Conservation (phyloP, 2,329 filamentous ascomycete genomes). For the Cordyceps cicadae region DNA sequence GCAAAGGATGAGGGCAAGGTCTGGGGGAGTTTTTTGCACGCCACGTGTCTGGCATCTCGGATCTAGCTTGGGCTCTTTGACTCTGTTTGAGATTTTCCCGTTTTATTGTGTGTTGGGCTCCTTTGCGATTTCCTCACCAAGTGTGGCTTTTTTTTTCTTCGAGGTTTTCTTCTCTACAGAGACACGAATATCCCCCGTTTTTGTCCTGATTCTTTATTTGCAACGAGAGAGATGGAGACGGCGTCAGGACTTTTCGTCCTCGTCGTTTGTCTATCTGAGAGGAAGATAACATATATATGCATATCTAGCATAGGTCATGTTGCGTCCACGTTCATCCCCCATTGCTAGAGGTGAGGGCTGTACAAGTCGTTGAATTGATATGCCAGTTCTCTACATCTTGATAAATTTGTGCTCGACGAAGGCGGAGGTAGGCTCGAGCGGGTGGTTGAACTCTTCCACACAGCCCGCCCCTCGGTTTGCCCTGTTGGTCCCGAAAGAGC, state of each 20-base stretch:
- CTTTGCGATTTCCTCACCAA: slow-evolving; percentile 1
- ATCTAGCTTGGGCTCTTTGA: background rate
- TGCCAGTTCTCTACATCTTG: too few relatives aligned
- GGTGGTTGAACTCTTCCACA: too few relatives aligned
- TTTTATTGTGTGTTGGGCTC: background rate
- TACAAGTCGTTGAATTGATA: too few relatives aligned
- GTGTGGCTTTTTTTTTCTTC: background rate
- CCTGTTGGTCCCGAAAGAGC: too few relatives aligned
- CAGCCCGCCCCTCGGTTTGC: too few relatives aligned
- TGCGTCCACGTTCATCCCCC: too few relatives aligned
- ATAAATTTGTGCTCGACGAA: too few relatives aligned
- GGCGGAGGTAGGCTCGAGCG: too few relatives aligned
- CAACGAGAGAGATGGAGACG: background rate
- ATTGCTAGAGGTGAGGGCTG: background rate
- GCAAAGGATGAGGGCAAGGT: slow-evolving; percentile 2
- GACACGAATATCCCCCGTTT: background rate
- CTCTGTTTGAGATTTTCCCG: background rate
- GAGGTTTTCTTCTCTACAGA: background rate
- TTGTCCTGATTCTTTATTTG: background rate
- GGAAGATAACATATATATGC: background rate
- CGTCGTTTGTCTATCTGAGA: too few relatives aligned
- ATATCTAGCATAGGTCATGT: background rate
- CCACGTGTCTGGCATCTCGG: background rate
- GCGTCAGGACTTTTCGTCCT: background rate
- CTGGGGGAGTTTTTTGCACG: slow-evolving; percentile 10